Evolutionary conservation across 495 filamentous ascomycete species (phyloP).

Genomic region (Pyronema domesticum): DNA sequence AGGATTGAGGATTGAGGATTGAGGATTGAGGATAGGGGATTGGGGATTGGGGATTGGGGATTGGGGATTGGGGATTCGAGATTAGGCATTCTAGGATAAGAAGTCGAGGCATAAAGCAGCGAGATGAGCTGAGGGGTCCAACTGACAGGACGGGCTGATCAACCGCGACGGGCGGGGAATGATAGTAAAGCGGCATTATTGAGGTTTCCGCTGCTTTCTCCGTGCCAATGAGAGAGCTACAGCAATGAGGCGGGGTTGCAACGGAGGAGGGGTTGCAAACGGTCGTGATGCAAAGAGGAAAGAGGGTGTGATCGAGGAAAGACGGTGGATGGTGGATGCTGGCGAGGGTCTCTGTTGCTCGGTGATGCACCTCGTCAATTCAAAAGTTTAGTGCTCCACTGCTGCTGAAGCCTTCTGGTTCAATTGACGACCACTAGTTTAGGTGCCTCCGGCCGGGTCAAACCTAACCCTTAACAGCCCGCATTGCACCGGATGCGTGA

Average conservation of each 20-base stretch:
- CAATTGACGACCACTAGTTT: too few relatives aligned
- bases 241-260: neutral
- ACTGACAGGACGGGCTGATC: neutral
- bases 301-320: neutral
- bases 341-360: neutral
- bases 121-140: conserved; percentile 15
- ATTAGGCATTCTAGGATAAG: conserved; percentile 5
- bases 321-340: neutral
- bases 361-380: too few relatives aligned
- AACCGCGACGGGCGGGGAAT: neutral
- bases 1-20: neutral
- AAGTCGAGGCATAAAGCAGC: conserved; percentile 18
- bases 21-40: neutral
- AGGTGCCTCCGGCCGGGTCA: neutral
- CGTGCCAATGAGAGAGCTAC: neutral
- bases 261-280: neutral
- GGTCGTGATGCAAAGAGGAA: neutral
- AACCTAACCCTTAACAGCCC: neutral
- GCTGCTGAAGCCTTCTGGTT: too few relatives aligned
- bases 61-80: neutral
- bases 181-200: conserved; percentile 2
- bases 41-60: neutral
- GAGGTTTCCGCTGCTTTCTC: neutral
- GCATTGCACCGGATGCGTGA: neutral
- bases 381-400: too few relatives aligned